These are phyloP conservation scores for Penicillium sp. DNA, from an alignment of 2,329 filamentous ascomycete genomes.

Conservation along the genomic window DNA sequence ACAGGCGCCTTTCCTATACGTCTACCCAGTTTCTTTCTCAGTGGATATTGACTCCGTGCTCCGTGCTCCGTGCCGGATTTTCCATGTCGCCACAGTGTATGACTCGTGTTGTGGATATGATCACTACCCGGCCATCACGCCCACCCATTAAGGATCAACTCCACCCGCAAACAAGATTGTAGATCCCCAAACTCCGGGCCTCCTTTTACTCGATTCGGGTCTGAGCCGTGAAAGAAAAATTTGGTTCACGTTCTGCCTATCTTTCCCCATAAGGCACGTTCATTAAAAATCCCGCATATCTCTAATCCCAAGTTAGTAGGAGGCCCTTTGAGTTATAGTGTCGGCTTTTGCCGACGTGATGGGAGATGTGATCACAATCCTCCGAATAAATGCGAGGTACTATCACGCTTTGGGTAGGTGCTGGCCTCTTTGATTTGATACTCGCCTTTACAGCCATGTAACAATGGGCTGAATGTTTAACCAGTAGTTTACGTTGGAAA, in stretches of 20 bases:
- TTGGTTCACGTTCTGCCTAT: neutral
- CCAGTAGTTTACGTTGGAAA: neutral
- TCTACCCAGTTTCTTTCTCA: neutral
- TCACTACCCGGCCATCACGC: neutral
- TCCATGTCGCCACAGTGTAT: neutral
- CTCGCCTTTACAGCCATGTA: neutral
- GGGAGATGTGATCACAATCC: neutral
- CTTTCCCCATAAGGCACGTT: neutral
- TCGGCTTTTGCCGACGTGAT: neutral
- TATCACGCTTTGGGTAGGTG: neutral
- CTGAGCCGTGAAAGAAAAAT: no score
- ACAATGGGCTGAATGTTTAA: neutral
- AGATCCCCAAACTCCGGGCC: neutral
- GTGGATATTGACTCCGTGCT: neutral
- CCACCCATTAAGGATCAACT: neutral
- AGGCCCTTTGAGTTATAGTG: neutral
- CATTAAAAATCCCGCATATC: neutral
- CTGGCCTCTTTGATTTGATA: neutral
- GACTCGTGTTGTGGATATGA: neutral
- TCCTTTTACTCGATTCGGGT: no score
- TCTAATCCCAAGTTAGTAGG: neutral
- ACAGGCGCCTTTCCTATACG: neutral
- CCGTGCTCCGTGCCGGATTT: neutral
- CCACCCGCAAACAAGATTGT: neutral
- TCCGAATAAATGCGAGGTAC: neutral